These are phyloP conservation scores for Abrus precatorius DNA, from an alignment of 306 rosid species.

Conservation along the genomic window DNA sequence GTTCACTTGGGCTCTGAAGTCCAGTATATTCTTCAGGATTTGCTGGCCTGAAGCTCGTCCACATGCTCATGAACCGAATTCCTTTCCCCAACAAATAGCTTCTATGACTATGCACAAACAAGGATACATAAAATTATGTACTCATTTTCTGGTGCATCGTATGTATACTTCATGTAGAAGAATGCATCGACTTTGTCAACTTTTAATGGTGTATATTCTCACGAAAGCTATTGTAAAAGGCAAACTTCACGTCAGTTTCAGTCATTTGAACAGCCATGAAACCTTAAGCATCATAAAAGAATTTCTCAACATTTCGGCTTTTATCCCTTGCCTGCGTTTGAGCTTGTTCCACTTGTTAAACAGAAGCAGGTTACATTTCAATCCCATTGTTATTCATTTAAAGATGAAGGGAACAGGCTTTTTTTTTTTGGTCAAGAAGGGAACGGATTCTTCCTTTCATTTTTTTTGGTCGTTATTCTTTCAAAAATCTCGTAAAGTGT, in stretches of 20 bases:
- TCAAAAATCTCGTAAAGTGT: too few relatives aligned
- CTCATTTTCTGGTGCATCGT: neutral
- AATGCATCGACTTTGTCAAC: neutral
- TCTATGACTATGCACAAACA: neutral
- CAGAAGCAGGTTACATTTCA: conserved; percentile 38
- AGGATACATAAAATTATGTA: neutral
- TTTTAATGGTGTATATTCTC: conserved; percentile 27
- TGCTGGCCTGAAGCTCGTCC: neutral
- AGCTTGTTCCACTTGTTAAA: conserved; percentile 52
- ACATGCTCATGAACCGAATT: neutral
- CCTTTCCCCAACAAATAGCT: neutral
- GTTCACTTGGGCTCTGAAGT: neutral
- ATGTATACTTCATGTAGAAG: neutral
- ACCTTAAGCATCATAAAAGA: conserved; percentile 54
- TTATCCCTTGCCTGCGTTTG: conserved; percentile 51
- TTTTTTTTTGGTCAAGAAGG: too few relatives aligned
- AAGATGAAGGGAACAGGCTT: neutral
- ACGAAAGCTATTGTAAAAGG: conserved; percentile 37
- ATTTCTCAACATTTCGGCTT: conserved; percentile 21
- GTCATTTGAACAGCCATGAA: conserved; percentile 47
- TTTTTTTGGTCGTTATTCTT: too few relatives aligned
- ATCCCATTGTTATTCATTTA: neutral
- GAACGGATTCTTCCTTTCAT: too few relatives aligned
- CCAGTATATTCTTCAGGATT: neutral
- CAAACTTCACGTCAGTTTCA: neutral